Evolutionary conservation across 2,329 filamentous ascomycete genomes (phyloP).

Genomic region (Cylindrodendrum hubeiense): DNA sequence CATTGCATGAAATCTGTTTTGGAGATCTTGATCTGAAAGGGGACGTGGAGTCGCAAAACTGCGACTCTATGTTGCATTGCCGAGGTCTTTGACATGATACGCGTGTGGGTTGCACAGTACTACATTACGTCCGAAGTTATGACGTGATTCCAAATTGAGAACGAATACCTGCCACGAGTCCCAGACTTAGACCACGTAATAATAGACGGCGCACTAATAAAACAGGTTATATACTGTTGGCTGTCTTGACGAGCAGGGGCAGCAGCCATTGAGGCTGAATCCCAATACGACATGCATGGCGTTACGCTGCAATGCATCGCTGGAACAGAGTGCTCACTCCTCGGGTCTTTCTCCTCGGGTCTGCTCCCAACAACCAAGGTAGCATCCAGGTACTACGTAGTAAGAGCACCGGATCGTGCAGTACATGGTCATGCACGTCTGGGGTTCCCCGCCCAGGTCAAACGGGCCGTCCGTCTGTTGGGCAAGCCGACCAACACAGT

Average conservation of each 20-base stretch:
- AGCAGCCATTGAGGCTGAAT: not conserved
- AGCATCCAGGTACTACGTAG: not conserved
- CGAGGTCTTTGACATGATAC: not conserved
- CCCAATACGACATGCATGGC: not conserved
- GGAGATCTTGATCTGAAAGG: not conserved
- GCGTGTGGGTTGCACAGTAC: not conserved
- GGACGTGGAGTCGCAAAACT: not conserved
- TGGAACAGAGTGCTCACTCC: not conserved
- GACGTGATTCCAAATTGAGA: not conserved
- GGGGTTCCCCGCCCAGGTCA: slow-evolving; percentile 1
- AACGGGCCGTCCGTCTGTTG: not conserved
- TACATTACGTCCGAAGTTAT: too few species aligned
- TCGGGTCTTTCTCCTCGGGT: too few species aligned
- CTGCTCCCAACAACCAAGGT: not conserved
- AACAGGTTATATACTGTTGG: not conserved
- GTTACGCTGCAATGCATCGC: not conserved
- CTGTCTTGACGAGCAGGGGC: not conserved
- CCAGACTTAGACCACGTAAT: not conserved
- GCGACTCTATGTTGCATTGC: not conserved
- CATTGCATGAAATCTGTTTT: not conserved
- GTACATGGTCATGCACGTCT: not conserved
- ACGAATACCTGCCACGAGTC: not conserved
- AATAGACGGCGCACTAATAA: not conserved
- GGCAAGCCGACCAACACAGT: not conserved
- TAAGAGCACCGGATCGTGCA: not conserved